Percentiles rank a stretch among this genome's conserved stretches.
Conservation (phyloP, 1,139 yeast genomes). For the Lodderomyces margitis region DNA sequence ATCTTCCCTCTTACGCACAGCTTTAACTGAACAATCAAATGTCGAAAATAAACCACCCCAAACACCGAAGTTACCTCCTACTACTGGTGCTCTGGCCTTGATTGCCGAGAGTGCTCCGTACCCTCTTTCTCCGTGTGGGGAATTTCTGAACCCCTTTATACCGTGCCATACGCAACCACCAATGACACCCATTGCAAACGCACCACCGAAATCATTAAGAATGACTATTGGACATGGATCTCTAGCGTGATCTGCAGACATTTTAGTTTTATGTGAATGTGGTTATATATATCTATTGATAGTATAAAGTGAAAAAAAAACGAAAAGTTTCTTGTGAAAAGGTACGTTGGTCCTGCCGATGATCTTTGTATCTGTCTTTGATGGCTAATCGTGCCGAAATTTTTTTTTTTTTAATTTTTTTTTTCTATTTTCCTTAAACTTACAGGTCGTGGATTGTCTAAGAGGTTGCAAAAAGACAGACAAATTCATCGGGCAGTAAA, state of each 20-base stretch:
- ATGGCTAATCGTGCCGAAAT: not conserved
- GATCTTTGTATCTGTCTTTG: not conserved
- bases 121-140: conserved; percentile 94
- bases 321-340: not conserved
- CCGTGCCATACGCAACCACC: conserved; percentile 99
- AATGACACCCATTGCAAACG: conserved; percentile 96
- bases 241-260: conserved; percentile 97
- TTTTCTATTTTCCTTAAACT: not conserved
- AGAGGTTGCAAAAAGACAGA: not conserved
- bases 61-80: conserved; percentile 98
- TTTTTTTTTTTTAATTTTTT: conserved; percentile 1
- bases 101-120: conserved; percentile 87
- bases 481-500: too few species aligned
- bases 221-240: conserved; percentile 99
- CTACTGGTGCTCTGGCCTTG: conserved; percentile 95
- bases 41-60: conserved; percentile 99
- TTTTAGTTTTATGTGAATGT: conserved; percentile 19
- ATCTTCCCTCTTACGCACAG: conserved; percentile 94
- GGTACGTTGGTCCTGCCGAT: not conserved
- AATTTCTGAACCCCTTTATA: conserved; percentile 96
- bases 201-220: conserved; percentile 96
- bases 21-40: conserved; percentile 93
- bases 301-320: not conserved
- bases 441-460: not conserved
- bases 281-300: not conserved